Percentiles rank a stretch among this genome's conserved stretches.
Evolutionary conservation across 2,329 filamentous ascomycete species (phyloP).

Genomic region (Parascedosporium putredinis): DNA sequence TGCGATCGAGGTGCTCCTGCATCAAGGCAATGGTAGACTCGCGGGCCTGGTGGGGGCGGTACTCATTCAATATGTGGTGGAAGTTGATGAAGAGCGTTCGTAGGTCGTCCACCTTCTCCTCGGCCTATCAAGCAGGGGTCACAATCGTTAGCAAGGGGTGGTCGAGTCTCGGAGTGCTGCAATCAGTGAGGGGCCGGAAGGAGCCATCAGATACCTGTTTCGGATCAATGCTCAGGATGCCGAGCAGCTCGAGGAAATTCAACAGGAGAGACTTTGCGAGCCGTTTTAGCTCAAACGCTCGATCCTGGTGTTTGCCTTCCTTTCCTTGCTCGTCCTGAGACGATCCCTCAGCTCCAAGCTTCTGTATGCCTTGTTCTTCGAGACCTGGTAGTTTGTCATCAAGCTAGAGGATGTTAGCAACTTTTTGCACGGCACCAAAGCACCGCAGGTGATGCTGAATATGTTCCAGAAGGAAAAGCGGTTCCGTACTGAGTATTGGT

Average conservation of each 20-base stretch:
- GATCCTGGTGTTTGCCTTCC: conserved; percentile 48
- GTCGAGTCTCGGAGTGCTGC: no score
- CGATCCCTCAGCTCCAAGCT: conserved; percentile 41
- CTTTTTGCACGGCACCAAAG: not conserved
- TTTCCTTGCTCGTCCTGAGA: conserved; percentile 23
- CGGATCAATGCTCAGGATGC: conserved; percentile 58
- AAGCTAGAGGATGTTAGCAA: conserved; percentile 25
- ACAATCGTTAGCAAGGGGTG: conserved; percentile 12
- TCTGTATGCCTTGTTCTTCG: conserved; percentile 59
- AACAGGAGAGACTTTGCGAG: conserved; percentile 77
- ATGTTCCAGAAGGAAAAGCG: no score
- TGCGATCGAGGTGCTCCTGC: conserved; percentile 69
- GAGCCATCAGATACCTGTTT: conserved; percentile 29
- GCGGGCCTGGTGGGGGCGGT: conserved; percentile 82
- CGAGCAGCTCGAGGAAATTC: conserved; percentile 78
- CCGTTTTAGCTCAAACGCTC: conserved; percentile 59
- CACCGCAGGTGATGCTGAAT: no score
- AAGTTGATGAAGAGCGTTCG: conserved; percentile 80
- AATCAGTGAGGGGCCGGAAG: not conserved
- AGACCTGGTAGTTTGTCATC: conserved; percentile 56
- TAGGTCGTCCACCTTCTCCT: conserved; percentile 66
- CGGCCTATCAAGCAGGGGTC: conserved; percentile 33
- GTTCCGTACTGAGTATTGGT: conserved; percentile 45
- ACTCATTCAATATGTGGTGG: conserved; percentile 88
- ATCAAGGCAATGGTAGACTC: conserved; percentile 81